These are phyloP conservation scores for Xylaria sp. DNA, from an alignment of 2,329 filamentous ascomycete genomes.

Conservation along the genomic window DNA sequence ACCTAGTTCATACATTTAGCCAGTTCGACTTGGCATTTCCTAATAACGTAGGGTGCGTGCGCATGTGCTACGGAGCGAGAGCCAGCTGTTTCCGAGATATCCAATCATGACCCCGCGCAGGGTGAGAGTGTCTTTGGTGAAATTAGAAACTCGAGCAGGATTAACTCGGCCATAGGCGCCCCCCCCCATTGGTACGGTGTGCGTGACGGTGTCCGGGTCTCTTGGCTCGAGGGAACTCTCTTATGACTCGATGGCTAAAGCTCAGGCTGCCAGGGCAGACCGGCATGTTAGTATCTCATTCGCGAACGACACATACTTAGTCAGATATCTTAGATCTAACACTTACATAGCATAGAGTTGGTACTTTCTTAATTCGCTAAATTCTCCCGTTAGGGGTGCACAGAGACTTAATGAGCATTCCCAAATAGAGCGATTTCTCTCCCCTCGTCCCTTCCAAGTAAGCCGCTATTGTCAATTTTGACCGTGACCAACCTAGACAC, in stretches of 20 bases:
- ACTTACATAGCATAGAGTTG: too few species aligned
- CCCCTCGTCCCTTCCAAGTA: background rate
- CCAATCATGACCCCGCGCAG: constrained; percentile 4
- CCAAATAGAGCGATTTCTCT: too few species aligned
- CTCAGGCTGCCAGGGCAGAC: too few species aligned
- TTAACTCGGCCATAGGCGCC: background rate
- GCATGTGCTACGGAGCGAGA: background rate
- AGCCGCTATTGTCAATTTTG: background rate
- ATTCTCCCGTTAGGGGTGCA: too few species aligned
- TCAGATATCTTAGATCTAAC: background rate
- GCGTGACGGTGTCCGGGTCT: too few species aligned
- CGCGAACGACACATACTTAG: too few species aligned
- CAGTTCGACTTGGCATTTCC: constrained; percentile 18
- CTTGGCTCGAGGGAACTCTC: too few species aligned
- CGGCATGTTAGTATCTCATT: too few species aligned
- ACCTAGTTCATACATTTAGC: constrained; percentile 8
- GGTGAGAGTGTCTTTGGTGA: background rate
- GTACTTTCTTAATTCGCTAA: too few species aligned
- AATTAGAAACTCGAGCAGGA: background rate
- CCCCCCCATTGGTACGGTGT: background rate
- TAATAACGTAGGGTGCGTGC: background rate
- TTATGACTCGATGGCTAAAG: too few species aligned
- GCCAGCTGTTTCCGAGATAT: background rate
- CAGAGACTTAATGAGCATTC: too few species aligned
- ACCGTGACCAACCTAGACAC: background rate